Base-by-base conservation (phyloP, 2,329 filamentous ascomycete species). In the Calcarisporium arbuscula region DNA sequence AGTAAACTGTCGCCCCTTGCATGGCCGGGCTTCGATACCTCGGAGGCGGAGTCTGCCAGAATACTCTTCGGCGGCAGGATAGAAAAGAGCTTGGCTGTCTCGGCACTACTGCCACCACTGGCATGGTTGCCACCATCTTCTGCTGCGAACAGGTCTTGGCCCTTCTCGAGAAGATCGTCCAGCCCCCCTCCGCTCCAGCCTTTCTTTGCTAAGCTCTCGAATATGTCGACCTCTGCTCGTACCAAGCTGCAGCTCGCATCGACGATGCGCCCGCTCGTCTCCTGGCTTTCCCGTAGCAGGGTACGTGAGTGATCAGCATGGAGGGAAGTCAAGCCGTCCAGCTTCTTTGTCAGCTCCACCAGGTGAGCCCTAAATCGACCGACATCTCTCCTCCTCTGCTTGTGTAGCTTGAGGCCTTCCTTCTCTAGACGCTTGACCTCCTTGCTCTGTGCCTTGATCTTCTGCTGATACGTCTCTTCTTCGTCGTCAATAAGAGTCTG, bases 171-270 rank as follows among this genome's bases (percentile, higher is more conserved):
- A 5, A 83, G 57, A 21, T 82, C 78, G 39, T 82, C 79, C 19
- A 83, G 59, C 0, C 79, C 79, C 19, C 78, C 79, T 23, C 79
- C 79, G 15, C 63, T 72, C 79, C 78, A 82, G 7, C 79, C 79
- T 48, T 83, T 83, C 40, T 77, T 62, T 15, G 79, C 78, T 17
- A 83, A 58, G 17, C 72, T 66, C 60, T 83, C 79, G 38, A 81
- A 82, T 19, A 83, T 82, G 55, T 83, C 79, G 15, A 83, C 74
- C 58, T 83, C 79, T 35, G 79, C 79, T 14, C 79, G 65, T 10
- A 82, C 78, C 9, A 83, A 65, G 41, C 73, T 77, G 48, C 77
- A 80, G 48, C 74, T 73, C 14, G 77, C 75, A 37, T 82, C 78
- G 14, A 80, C 68, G 45, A 82, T 80, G 43, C 67, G 65, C 18